Percentiles rank a stretch among this genome's conserved stretches.
phyloP scores from a whole-genome alignment of 495 filamentous ascomycete species.

The Penicillium tannophilum region DNA sequence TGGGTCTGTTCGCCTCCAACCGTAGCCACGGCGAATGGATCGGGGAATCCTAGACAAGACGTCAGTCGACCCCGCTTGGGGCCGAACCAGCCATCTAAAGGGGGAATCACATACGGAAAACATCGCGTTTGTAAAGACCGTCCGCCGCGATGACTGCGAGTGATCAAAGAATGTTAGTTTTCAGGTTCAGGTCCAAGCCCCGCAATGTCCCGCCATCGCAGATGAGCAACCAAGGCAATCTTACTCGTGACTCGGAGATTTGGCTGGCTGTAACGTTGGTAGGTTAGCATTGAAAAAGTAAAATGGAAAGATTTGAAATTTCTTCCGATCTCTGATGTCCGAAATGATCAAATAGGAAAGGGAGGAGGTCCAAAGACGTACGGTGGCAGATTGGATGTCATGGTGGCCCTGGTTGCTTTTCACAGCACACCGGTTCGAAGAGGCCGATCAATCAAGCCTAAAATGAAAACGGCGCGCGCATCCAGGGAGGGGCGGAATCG shows the following conservation, averaged over 20 bases:
- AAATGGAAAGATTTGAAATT: slow-evolving; percentile 2
- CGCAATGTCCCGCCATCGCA: slow-evolving; percentile 23
- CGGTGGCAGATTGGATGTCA: slow-evolving; percentile 64
- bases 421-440: slow-evolving; percentile 36
- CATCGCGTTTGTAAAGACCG: slow-evolving; percentile 97
- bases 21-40: slow-evolving; percentile 97
- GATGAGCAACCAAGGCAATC: slow-evolving; percentile 26
- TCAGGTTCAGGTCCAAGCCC: slow-evolving; percentile 19
- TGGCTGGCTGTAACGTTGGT: slow-evolving; percentile 46
- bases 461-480: slow-evolving; percentile 41
- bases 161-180: slow-evolving; percentile 24
- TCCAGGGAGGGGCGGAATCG: slow-evolving; percentile 38
- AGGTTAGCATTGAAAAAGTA: slow-evolving; percentile 29
- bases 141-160: slow-evolving; percentile 91
- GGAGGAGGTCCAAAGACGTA: slow-evolving; percentile 37
- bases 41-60: slow-evolving; percentile 75
- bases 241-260: slow-evolving; percentile 69
- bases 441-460: slow-evolving; percentile 49
- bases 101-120: slow-evolving; percentile 70
- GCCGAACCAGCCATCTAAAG: background rate
- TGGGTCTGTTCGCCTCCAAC: slow-evolving; percentile 95
- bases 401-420: slow-evolving; percentile 36
- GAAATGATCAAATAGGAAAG: background rate
- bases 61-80: slow-evolving; percentile 23
- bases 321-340: background rate